A percentile compares a stretch with the other conserved stretches of the same genome.
Conservation (phyloP, 192 early-diverging fungal species). For the Radiomyces spectabilis region DNA sequence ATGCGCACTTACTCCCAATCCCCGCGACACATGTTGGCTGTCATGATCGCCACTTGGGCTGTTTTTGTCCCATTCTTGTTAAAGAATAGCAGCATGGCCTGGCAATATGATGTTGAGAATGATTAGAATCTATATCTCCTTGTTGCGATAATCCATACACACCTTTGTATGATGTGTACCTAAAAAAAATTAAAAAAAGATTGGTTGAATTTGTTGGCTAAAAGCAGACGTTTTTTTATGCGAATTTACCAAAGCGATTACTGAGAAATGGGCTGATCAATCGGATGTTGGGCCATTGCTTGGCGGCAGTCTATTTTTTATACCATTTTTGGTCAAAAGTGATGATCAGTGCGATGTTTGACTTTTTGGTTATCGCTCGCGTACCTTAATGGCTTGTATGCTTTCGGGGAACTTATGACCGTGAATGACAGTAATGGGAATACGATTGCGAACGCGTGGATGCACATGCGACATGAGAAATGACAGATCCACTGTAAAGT, state of each 20-base stretch:
- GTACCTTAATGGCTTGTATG: not conserved
- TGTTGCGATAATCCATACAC: not conserved
- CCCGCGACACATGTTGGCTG: constrained; percentile 52
- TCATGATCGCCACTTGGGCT: constrained; percentile 47
- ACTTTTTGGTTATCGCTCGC: not conserved
- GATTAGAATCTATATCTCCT: not conserved
- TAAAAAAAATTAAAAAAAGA: constrained; percentile 2
- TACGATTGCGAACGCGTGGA: not conserved
- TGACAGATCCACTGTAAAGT: not conserved
- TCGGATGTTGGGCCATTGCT: too few species aligned
- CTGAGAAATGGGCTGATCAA: too few species aligned
- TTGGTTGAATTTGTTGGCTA: not conserved
- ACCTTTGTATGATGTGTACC: constrained; percentile 60
- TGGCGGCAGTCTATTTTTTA: too few species aligned
- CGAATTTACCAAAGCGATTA: too few species aligned
- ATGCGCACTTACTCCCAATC: constrained; percentile 49
- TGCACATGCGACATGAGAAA: not conserved
- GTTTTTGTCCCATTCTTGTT: constrained; percentile 13
- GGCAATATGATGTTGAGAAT: too few species aligned
- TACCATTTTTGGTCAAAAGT: not conserved
- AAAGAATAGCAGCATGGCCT: constrained; percentile 52
- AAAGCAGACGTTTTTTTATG: not conserved
- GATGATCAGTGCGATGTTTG: not conserved
- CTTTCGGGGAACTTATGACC: not conserved
- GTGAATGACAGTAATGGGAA: not conserved